Evolutionary conservation across 495 filamentous ascomycete species (phyloP), one percentile per base, ranked within the genome.

Genomic region (Rostrohypoxylon terebratum): DNA sequence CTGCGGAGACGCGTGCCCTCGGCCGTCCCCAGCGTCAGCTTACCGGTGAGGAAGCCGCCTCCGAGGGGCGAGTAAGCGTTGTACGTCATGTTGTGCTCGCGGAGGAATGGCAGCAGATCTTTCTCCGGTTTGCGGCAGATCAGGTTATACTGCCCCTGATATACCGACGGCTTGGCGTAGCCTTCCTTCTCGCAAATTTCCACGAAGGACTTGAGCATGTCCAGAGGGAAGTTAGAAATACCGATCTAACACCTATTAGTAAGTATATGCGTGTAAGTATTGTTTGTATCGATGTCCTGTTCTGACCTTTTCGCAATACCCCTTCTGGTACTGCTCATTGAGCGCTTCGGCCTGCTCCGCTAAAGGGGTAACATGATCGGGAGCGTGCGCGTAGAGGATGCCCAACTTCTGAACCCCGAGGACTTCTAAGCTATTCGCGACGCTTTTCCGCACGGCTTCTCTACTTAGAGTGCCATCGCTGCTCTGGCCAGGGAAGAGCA

Each of bases 131-230:
- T 62, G 9, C 86, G 79, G 11, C 74, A 77, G 51, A 85, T 68
- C 7, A 78, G 72, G 50, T 82, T 82, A 67, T 87, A 87, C 20
- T 83, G 75, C 2, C 85, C 82, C 66, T 88, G 84, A 66, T 86
- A 88, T 23, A 85, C 80, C 5, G 76, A 77, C 0, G 86, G 85
- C 45, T 81, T 80, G 59, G 84, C 65, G 66, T 77, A 85, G 38
- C 77, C 77, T 7, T 84, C 77, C 16, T 73, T 76, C 21, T 82
- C 79, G 69, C 82, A 84, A 50, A 85, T 80, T 38, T 69, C 63
- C 16, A 83, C 63, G 31, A 84, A 75, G 23, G 83, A 73, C 36
- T 80, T 74, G 10, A 87, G 78, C 65, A 83, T 80, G 4, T 74
- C 68, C 5, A 79, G 69, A 1, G 72, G 77, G 66, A 79, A 86